Evolutionary conservation across 768 basidiomycete genomes (phyloP).

Genomic region (Mycena epipterygia): DNA sequence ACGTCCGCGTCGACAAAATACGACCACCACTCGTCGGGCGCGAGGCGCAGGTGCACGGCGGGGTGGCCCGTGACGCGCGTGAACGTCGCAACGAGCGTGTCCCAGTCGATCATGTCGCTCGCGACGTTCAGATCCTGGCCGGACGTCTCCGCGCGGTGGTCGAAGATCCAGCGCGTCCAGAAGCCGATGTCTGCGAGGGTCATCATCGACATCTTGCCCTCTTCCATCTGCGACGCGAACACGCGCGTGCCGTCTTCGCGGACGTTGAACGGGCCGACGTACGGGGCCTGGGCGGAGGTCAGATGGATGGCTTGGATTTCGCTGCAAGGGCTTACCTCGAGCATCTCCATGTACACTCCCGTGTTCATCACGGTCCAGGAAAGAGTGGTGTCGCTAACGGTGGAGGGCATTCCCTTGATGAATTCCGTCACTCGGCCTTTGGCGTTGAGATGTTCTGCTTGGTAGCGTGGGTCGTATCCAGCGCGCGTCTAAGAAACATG

Average conservation of each 20-base stretch:
- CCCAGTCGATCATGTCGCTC: conserved; percentile 39
- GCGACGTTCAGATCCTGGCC: conserved; percentile 43
- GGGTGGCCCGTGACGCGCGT: conserved; percentile 53
- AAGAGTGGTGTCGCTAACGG: conserved; percentile 44
- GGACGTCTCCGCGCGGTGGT: conserved; percentile 40
- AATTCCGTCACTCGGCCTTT: conserved; percentile 58
- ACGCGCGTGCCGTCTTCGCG: conserved; percentile 43
- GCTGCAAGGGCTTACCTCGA: conserved; percentile 52
- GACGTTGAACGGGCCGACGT: conserved; percentile 37
- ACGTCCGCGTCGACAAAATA: conserved; percentile 44
- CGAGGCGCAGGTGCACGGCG: conserved; percentile 48
- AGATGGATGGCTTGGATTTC: not conserved
- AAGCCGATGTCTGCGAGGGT: conserved; percentile 43
- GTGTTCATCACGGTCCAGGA: conserved; percentile 55
- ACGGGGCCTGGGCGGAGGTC: conserved; percentile 22
- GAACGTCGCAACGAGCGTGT: conserved; percentile 46
- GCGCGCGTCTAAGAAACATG: conserved; percentile 29
- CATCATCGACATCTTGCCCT: conserved; percentile 40
- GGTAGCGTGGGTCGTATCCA: conserved; percentile 48
- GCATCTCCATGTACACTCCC: conserved; percentile 59
- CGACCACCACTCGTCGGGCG: conserved; percentile 50
- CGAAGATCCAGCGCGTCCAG: conserved; percentile 44
- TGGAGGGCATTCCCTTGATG: conserved; percentile 51
- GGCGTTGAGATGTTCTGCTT: conserved; percentile 55
- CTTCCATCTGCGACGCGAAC: conserved; percentile 41